Evolutionary conservation across 2,329 filamentous ascomycete genomes (phyloP).

Genomic region (Dactylellina cionopaga): DNA sequence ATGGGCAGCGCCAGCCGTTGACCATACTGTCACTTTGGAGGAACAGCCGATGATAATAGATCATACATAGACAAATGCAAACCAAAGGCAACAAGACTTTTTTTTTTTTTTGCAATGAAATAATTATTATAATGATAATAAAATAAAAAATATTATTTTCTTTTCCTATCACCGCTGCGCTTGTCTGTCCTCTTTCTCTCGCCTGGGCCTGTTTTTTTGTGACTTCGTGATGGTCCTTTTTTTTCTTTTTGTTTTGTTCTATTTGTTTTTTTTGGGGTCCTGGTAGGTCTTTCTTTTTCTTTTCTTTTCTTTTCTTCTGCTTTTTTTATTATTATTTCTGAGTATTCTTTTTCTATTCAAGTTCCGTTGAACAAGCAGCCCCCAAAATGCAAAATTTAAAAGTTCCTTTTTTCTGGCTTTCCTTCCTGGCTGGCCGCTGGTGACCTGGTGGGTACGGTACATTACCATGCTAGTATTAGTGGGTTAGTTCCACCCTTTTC

Average conservation of each 20-base stretch:
- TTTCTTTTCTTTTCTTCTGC: constrained; percentile 1
- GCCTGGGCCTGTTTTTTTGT: constrained; percentile 22
- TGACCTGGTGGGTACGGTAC: constrained; percentile 48
- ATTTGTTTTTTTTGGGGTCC: not conserved
- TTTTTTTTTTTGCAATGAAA: too few species aligned
- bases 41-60: constrained; percentile 27
- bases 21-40: constrained; percentile 24
- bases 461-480: constrained; percentile 43
- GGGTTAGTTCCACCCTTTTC: constrained; percentile 45
- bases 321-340: constrained; percentile 35
- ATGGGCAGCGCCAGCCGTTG: constrained; percentile 39
- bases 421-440: constrained; percentile 25
- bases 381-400: constrained; percentile 42
- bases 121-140: constrained; percentile 18
- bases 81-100: constrained; percentile 13
- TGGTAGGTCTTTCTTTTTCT: constrained; percentile 3
- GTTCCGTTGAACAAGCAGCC: constrained; percentile 45
- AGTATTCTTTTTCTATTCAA: constrained; percentile 32
- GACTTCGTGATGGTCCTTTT: constrained; percentile 31
- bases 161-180: constrained; percentile 16
- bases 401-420: constrained; percentile 33
- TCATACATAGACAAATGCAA: too few species aligned
- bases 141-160: constrained; percentile 9
- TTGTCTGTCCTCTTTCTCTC: constrained; percentile 23
- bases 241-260: constrained; percentile 1